phyloP scores from a whole-genome alignment of 2,329 filamentous ascomycete genomes.

The Lojkania enalia region DNA sequence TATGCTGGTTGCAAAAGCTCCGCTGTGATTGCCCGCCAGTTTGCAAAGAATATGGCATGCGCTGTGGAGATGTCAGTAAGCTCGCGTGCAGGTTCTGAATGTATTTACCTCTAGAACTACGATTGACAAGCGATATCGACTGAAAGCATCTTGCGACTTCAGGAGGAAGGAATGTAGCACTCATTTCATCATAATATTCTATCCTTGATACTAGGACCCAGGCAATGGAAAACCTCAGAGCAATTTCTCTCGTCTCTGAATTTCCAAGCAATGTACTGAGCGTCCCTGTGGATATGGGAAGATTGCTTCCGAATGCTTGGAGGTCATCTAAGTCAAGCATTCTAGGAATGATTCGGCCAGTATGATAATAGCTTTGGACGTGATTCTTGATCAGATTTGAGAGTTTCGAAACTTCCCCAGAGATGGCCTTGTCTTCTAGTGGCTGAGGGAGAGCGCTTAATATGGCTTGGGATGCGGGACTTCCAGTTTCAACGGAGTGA shows the following conservation, averaged over 20 bases:
- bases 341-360: slow-evolving; percentile 19
- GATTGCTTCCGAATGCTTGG: slow-evolving; percentile 22
- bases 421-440: slow-evolving; percentile 37
- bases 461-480: slow-evolving; percentile 10
- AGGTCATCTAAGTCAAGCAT: slow-evolving; percentile 29
- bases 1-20: slow-evolving; percentile 33
- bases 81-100: neutral
- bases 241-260: slow-evolving; percentile 30
- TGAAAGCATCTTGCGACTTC: slow-evolving; percentile 28
- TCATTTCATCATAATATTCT: slow-evolving; percentile 15
- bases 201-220: slow-evolving; percentile 34
- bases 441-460: slow-evolving; percentile 34
- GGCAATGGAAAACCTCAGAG: slow-evolving; percentile 37
- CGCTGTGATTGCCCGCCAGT: slow-evolving; percentile 39
- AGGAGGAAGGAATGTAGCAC: slow-evolving; percentile 31
- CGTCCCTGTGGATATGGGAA: slow-evolving; percentile 28
- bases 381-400: slow-evolving; percentile 42
- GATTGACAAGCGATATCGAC: slow-evolving; percentile 17
- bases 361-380: slow-evolving; percentile 43
- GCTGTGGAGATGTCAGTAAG: slow-evolving; percentile 18
- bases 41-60: slow-evolving; percentile 21
- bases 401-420: slow-evolving; percentile 37
- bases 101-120: slow-evolving; percentile 20
- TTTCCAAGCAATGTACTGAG: slow-evolving; percentile 34
- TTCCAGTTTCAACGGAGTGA: slow-evolving; percentile 16